Conservation (phyloP, 169 alveolate genomes). For the Condylostoma magnum region DNA sequence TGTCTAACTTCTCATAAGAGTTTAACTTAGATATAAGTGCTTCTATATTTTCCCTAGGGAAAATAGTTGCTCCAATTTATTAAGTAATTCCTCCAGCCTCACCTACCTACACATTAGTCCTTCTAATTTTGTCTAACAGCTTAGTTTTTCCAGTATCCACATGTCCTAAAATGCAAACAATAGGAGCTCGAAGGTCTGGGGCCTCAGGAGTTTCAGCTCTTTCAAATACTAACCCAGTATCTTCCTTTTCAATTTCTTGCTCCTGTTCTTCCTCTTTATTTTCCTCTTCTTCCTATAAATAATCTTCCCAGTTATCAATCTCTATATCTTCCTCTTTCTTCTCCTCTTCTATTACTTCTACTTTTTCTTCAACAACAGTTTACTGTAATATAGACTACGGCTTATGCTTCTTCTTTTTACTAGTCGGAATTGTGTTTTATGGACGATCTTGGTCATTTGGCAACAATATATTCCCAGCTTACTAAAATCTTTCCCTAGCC, state of each 20-base stretch:
- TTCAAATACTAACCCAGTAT: conserved; percentile 38
- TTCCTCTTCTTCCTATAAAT: not conserved
- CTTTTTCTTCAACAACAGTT: not conserved
- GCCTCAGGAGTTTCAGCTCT: conserved; percentile 19
- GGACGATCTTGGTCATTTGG: conserved; percentile 27
- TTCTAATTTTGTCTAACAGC: conserved; percentile 97
- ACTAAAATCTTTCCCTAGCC: conserved; percentile 20
- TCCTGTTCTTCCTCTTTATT: not conserved
- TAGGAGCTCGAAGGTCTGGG: conserved; percentile 92
- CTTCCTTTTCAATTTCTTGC: conserved; percentile 5
- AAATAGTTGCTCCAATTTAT: conserved; percentile 99
- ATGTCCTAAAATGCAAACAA: conserved; percentile 98
- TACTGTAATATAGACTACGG: not conserved
- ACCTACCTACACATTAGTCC: conserved; percentile 97
- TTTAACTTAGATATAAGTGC: conserved; percentile 77
- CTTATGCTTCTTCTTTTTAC: conserved; percentile 26
- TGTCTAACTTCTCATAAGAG: conserved; percentile 31
- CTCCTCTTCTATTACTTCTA: conserved; percentile 19
- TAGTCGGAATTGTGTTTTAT: conserved; percentile 20
- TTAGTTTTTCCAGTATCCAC: conserved; percentile 99
- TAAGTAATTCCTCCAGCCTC: conserved; percentile 99
- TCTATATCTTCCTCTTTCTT: conserved; percentile 25
- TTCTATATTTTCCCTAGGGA: conserved; percentile 94
- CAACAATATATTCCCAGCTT: conserved; percentile 27
- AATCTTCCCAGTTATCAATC: conserved; percentile 33